A percentile compares a stretch with the other conserved stretches of the same genome.
Evolutionary conservation across 2,329 filamentous ascomycete species (phyloP).

Genomic region (Verticillium alfalfae): DNA sequence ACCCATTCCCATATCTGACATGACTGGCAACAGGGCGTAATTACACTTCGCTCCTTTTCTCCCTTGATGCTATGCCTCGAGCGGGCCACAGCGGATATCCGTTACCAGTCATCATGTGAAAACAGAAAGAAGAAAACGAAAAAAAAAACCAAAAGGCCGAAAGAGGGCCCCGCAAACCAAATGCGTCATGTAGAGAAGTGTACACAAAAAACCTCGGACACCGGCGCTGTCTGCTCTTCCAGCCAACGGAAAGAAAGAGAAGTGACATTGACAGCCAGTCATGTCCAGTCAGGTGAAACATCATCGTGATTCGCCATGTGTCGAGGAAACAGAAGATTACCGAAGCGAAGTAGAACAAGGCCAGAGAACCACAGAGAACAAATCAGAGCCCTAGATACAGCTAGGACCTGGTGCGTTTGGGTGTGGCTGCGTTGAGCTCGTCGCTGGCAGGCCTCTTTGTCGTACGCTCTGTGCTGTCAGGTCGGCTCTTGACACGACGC

Average conservation of each 20-base stretch:
- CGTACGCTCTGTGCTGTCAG: not conserved
- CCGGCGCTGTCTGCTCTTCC: not conserved
- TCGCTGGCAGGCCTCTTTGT: constrained; percentile 1
- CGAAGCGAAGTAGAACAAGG: not conserved
- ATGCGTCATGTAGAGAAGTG: not conserved
- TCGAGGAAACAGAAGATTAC: not conserved
- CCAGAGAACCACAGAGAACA: not conserved
- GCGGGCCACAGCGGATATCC: not conserved
- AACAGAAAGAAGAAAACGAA: not conserved
- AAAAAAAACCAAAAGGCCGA: not conserved
- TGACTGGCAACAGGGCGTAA: not conserved
- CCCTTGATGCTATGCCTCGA: not conserved
- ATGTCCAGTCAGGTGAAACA: not conserved
- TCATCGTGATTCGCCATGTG: not conserved
- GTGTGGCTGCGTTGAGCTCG: constrained; percentile 18
- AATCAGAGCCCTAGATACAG: constrained; percentile 1
- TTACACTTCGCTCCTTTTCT: not conserved
- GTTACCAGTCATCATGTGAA: not conserved
- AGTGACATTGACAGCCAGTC: not conserved
- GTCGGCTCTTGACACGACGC: constrained; percentile 57
- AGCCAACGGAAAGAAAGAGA: not conserved
- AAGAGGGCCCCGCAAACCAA: not conserved
- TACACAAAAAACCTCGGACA: not conserved
- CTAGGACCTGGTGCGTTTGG: constrained; percentile 28
- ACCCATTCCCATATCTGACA: not conserved